Conservation (phyloP, 805 yeast species). For the Tetrapisispora iriomotensis region DNA sequence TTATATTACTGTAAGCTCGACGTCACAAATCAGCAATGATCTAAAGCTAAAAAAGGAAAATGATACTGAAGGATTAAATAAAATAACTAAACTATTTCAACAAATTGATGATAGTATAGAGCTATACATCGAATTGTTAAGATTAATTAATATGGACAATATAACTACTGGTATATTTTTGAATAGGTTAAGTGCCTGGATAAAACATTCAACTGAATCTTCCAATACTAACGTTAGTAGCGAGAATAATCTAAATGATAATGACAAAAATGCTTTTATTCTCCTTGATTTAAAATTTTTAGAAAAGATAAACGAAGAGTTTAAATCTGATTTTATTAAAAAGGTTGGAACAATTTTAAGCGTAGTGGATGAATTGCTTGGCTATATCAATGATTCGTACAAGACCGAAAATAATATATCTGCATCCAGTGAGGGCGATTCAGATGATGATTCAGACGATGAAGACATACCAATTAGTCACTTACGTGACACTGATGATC, state of each 20-base stretch:
- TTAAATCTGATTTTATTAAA: slow-evolving; percentile 39
- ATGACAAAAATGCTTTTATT: slow-evolving; percentile 41
- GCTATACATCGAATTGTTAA: slow-evolving; percentile 35
- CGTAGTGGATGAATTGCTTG: slow-evolving; percentile 37
- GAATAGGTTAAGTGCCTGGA: slow-evolving; percentile 51
- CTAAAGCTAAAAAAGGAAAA: slow-evolving; percentile 4
- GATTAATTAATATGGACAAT: slow-evolving; percentile 38
- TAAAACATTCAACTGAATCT: slow-evolving; percentile 17
- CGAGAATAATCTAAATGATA: slow-evolving; percentile 10
- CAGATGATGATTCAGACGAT: slow-evolving; percentile 22
- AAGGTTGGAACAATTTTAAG: slow-evolving; percentile 47
- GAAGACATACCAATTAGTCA: too few relatives aligned
- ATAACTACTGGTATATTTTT: slow-evolving; percentile 41
- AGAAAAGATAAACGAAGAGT: slow-evolving; percentile 48
- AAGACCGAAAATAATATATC: slow-evolving; percentile 30
- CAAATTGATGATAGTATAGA: slow-evolving; percentile 38
- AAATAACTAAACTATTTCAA: slow-evolving; percentile 29
- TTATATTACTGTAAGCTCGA: slow-evolving; percentile 15
- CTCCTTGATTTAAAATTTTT: slow-evolving; percentile 54
- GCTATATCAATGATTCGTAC: slow-evolving; percentile 1
- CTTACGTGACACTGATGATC: background rate
- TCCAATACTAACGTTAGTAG: background rate
- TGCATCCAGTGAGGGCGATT: slow-evolving; percentile 17
- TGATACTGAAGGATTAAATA: slow-evolving; percentile 3
- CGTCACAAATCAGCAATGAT: background rate